A percentile compares a stretch with the other conserved stretches of the same genome.
Evolutionary conservation across 805 yeast genomes (phyloP).

Genomic region (Kurtzmaniella fragi): DNA sequence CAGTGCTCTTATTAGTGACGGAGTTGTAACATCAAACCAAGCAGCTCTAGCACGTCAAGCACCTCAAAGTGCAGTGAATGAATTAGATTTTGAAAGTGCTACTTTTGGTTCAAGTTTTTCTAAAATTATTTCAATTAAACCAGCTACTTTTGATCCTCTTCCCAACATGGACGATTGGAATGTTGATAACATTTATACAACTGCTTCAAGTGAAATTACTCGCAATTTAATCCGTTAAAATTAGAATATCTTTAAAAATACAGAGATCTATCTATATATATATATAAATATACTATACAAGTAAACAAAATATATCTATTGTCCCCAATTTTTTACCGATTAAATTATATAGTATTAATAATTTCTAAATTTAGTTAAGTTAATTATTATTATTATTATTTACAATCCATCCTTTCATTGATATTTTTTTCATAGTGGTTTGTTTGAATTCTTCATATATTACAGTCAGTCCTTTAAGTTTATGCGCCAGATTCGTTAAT

Average conservation of each 20-base stretch:
- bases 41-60: no score
- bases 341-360: not conserved
- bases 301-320: constrained; percentile 12
- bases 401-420: not conserved
- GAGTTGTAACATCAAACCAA: constrained; percentile 8
- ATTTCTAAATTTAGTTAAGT: not conserved
- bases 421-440: no score
- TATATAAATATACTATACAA: constrained; percentile 6
- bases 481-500: constrained; percentile 7
- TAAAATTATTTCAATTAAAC: constrained; percentile 58
- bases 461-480: no score
- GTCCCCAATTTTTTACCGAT: not conserved
- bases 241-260: no score
- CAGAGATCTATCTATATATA: not conserved
- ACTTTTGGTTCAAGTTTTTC: constrained; percentile 87
- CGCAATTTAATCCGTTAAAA: no score
- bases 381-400: no score
- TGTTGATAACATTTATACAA: not conserved
- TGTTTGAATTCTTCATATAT: no score
- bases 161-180: constrained; percentile 32
- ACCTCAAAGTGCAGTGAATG: constrained; percentile 30
- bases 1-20: constrained; percentile 12
- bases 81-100: constrained; percentile 55
- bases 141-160: constrained; percentile 66
- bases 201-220: not conserved